Evolutionary conservation across 306 rosid genomes (phyloP).

Genomic region (Pueraria montana): DNA sequence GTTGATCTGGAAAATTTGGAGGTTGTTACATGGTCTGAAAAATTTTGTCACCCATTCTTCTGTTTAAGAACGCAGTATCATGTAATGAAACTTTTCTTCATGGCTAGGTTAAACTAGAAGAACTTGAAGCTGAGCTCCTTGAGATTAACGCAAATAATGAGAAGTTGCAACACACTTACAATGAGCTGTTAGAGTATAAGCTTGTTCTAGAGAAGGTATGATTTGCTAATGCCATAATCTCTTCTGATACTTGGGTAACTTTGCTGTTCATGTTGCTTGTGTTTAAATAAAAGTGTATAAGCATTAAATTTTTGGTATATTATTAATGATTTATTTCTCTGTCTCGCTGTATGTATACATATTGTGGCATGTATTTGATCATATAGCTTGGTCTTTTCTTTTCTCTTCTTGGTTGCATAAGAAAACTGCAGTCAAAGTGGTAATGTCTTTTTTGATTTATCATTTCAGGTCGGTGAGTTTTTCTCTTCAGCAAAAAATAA

Average conservation of each 20-base stretch:
- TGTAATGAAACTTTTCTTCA: conserved; percentile 31
- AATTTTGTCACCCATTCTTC: background rate
- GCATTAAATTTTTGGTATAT: background rate
- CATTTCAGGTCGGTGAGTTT: conserved; percentile 78
- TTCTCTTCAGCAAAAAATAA: conserved; percentile 69
- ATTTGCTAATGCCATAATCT: conserved; percentile 27
- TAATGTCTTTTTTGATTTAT: background rate
- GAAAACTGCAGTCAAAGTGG: background rate
- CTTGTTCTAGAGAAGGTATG: conserved; percentile 85
- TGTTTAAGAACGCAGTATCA: background rate
- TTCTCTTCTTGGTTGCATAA: conserved; percentile 27
- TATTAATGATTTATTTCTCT: conserved; percentile 14
- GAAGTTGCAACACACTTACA: conserved; percentile 70
- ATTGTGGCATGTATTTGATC: background rate
- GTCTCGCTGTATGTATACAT: conserved; percentile 17
- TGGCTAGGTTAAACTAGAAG: conserved; percentile 74
- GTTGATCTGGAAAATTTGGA: conserved; percentile 76
- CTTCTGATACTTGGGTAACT: conserved; percentile 26
- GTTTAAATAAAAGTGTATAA: background rate
- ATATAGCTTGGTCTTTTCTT: conserved; percentile 26
- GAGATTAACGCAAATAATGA: conserved; percentile 81
- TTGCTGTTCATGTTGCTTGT: conserved; percentile 26
- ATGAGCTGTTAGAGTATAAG: conserved; percentile 79
- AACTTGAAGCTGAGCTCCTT: conserved; percentile 77
- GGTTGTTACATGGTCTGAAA: conserved; percentile 57